Base-by-base conservation (phyloP, 192 early-diverging fungal genomes). In the Diversispora epigaea region DNA sequence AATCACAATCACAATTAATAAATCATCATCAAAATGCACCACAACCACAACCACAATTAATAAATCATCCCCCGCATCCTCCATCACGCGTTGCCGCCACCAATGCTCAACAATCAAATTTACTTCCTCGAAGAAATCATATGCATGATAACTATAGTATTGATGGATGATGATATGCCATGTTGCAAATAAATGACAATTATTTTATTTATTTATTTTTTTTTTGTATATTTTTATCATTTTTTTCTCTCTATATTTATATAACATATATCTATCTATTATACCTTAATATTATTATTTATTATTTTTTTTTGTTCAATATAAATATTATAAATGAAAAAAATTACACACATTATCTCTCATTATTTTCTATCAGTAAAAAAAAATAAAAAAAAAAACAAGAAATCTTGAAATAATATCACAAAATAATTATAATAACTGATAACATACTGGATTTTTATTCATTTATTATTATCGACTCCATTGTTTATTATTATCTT, bases 111-210 rank as follows among this genome's bases (percentile, higher is more conserved):
- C 68, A 47, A 52, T 49, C 52, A 55, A 49, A 19, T 15, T 32
- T 47, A 12, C 25, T 52, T 22, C 68, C 68, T 1, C 49, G 68
- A 55, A 54, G 39, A 55, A 71, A 56, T 43, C 68, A 52, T 55
- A 71, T 52, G 68, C 68, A 47, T 50, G 68, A 71, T 54, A 52
- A 41, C n/a, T 71, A 71, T 71, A 32, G 46, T 4, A 71, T 71
- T 52, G 68, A 71, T 40, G 54, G 56, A 55, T 41, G 11, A 50
- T 11, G 9, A 4, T 44, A 46, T 17, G 0, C 43, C 57, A 21
- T 61, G 12, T 61, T 12, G 22, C 32, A 40, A 32, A 40, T 32
- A 61, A 54, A 54, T 17, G 50, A 54, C 14, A 54, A 17, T 17
- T 17, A 52, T 52, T 52, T 54, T 14, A 17, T 54, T 54, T 32